Base-by-base conservation (phyloP, 495 filamentous ascomycete species). In the Lasiosphaeris hirsuta region DNA sequence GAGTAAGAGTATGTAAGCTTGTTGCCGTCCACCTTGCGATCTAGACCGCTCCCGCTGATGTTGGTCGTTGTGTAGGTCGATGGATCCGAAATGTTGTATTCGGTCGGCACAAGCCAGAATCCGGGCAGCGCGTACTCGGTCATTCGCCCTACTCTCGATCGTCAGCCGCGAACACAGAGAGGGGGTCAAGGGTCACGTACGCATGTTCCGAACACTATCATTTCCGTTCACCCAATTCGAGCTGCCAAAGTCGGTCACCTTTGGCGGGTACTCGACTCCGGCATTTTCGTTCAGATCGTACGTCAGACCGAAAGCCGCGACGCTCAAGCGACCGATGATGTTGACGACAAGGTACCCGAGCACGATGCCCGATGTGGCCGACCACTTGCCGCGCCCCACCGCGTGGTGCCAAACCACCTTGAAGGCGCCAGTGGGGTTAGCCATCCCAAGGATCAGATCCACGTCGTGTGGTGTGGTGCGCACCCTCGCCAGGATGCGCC, bases 401-500 rank as follows among this genome's bases (percentile, higher is more conserved):
- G 34, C 13, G 30, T 30, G 23, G 23, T 37, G 8, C 30, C 11
- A 14, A 15, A 37, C 17, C 23, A 50, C 13, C 13, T 36, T 9
- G 13, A 50, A 19, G n/a, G 47, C 14, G 4, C 47, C 47, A 10
- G 47, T 37, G 10, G 47, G 47, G 47, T 50, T 37, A 4, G 23
- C 13, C 47, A 50, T 50, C 30, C 47, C 47, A 1, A 50, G 47
- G 6, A 50, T 36, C 30, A 50, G 10, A 8, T 50, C 47, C 1
- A 50, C 33, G 23, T 50, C 23, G 13, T 13, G 13, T 3, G 48
- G 34, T 37, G 48, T 15, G 2, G 37, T 11, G 9, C 13, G 15
- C 1, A 13, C 66, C 4, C 56, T 73, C 2, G 63, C 70, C 1
- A 54, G 61, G 18, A 65, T 64, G 17, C 61, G 66, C 48, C 51